Evolutionary conservation across 805 yeast genomes (phyloP).

Genomic region (Diddensiella santjacobensis): DNA sequence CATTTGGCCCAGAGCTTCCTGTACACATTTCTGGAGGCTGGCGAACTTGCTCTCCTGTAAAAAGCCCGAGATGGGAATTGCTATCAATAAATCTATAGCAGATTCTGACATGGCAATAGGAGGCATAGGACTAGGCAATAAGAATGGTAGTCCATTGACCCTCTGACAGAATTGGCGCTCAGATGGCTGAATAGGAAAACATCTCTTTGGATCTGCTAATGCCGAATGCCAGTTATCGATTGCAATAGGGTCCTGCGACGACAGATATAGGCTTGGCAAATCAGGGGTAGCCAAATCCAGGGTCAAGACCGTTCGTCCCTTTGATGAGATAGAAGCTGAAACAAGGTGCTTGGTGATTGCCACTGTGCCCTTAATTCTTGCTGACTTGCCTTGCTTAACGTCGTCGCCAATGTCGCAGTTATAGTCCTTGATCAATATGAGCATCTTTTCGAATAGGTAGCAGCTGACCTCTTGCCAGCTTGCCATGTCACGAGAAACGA

Average conservation of each 20-base stretch:
- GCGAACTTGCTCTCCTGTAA: constrained; percentile 9
- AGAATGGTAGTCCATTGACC: neutral
- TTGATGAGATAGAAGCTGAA: constrained; percentile 4
- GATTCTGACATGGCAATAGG: neutral
- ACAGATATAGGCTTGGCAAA: constrained; percentile 15
- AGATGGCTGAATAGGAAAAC: constrained; percentile 6
- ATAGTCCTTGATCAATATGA: constrained; percentile 11
- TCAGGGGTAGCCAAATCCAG: constrained; percentile 9
- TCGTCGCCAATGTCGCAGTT: neutral
- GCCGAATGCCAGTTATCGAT: constrained; percentile 19
- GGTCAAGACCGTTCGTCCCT: constrained; percentile 4
- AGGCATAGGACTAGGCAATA: neutral
- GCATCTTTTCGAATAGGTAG: constrained; percentile 17
- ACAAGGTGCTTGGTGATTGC: constrained; percentile 14
- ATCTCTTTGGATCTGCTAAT: constrained; percentile 7
- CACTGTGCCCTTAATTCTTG: constrained; percentile 15
- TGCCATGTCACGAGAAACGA: constrained; percentile 15
- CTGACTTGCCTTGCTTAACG: neutral
- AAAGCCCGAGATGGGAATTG: constrained; percentile 14
- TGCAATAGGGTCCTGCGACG: constrained; percentile 6
- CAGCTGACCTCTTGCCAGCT: constrained; percentile 19
- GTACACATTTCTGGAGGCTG: constrained; percentile 2
- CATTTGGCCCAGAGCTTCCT: constrained; percentile 8
- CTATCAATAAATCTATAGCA: constrained; percentile 16
- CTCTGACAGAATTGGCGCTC: neutral